Percentiles rank a stretch among this genome's conserved stretches.
phyloP scores from a whole-genome alignment of 106 monocot genomes.

The Agapanthus africanus region DNA sequence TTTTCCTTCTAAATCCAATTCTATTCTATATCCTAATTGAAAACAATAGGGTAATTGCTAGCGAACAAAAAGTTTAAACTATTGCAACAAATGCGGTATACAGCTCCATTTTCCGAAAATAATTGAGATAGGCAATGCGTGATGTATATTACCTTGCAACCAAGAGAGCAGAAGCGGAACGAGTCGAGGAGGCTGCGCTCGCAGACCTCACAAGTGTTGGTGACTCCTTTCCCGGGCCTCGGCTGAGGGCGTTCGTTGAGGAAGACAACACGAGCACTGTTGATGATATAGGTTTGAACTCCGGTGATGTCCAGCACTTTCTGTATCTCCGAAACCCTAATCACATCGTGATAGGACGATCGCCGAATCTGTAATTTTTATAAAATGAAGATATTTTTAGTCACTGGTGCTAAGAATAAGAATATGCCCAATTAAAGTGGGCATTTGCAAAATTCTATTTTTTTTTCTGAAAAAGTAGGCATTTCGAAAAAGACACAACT shows the following conservation, averaged over 20 bases:
- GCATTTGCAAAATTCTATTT: too few species aligned
- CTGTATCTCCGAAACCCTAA: conserved; percentile 78
- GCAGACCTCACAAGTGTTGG: conserved; percentile 48
- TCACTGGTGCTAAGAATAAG: too few species aligned
- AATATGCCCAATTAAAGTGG: too few species aligned
- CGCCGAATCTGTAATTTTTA: conserved; percentile 68
- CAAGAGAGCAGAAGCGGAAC: conserved; percentile 57
- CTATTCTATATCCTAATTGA: too few species aligned
- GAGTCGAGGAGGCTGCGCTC: conserved; percentile 48
- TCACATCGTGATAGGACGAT: conserved; percentile 95
- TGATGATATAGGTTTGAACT: conserved; percentile 86
- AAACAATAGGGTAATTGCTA: too few species aligned
- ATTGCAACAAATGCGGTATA: too few species aligned
- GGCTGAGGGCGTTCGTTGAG: conserved; percentile 57
- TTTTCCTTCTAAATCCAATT: too few species aligned
- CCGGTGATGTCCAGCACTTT: conserved; percentile 70
- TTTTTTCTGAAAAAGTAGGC: neutral
- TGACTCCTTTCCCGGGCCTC: conserved; percentile 39
- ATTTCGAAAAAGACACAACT: neutral
- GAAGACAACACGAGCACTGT: conserved; percentile 89
- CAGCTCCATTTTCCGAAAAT: too few species aligned
- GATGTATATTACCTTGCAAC: conserved; percentile 24
- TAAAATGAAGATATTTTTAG: too few species aligned
- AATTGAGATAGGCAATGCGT: neutral
- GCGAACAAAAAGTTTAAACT: too few species aligned